Evolutionary conservation across 208 protist genomes (phyloP), one percentile per base, ranked within the genome.

Genomic region (Acanthamoeba castellanii): DNA sequence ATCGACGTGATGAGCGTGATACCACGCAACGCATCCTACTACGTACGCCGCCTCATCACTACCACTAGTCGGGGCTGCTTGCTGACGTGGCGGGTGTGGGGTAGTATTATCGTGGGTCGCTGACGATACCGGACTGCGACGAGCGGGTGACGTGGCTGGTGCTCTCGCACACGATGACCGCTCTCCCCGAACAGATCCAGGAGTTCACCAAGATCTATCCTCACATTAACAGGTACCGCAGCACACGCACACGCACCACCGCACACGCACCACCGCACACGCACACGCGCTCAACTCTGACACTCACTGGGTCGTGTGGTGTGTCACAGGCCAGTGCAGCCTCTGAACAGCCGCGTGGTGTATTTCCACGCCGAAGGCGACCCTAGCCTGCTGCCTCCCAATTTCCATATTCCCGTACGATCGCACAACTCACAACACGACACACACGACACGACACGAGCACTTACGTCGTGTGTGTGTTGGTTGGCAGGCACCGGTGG

Each of bases 1-100:
- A 81, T 81, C 70, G 32, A 81, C n/a, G 70, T 81, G n/a, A 22
- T 42, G 37, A 81, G 70, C 70, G 70, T 81, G 70, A 25, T 81
- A 9, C 70, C 70, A 20, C 70, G 32, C 9, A 81, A 81, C 70
- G 70, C 70, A 16, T 81, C 70, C 11, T 81, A 81, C 37, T 81
- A 81, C 37, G 70, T 81, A 81, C 70, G 70, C 9, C 13, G n/a
- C 66, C 32, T 37, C 0, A 0, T 37, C 37, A 37, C 37, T 0
- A 37, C 37, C 37, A 37, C 37, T 3, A 37, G n/a, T 37, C 37
- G 3, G 37, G 37, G 37, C 37, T 37, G 37, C 3, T 18, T 22
- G 61, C 61, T 22, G 16, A n/a, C 66, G 32, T 74, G 70, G 47
- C 37, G 32, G 14, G 2, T 11, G 30, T 2, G 30, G 16, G 30